These are phyloP conservation scores for Suillus luteus DNA, from an alignment of 768 basidiomycete species.

Conservation along the genomic window DNA sequence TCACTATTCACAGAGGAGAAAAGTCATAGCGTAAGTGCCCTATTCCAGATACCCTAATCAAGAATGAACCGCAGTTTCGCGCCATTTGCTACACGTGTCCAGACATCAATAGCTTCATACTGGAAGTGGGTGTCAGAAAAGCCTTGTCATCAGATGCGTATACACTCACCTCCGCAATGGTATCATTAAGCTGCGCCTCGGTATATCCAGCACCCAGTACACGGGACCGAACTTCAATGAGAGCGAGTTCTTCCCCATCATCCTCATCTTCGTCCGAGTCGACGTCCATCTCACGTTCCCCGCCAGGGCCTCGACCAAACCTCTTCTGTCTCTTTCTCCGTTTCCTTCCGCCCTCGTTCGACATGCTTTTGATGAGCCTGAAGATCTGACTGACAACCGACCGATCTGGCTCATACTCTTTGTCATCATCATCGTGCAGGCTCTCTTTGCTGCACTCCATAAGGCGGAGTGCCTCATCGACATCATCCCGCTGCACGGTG, in stretches of 20 bases:
- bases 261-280: slow-evolving; percentile 71
- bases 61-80: slow-evolving; percentile 75
- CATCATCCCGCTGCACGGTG: slow-evolving; percentile 80
- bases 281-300: slow-evolving; percentile 69
- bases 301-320: slow-evolving; percentile 67
- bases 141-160: slow-evolving; percentile 9
- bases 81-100: slow-evolving; percentile 80
- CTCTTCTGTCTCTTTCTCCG: slow-evolving; percentile 48
- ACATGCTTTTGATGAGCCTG: slow-evolving; percentile 89
- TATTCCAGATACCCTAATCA: slow-evolving; percentile 18
- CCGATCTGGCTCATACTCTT: slow-evolving; percentile 69
- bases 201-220: slow-evolving; percentile 88
- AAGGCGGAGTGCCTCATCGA: slow-evolving; percentile 93
- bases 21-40: background rate
- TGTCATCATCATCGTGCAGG: slow-evolving; percentile 77
- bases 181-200: slow-evolving; percentile 86
- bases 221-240: slow-evolving; percentile 87
- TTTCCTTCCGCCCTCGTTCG: slow-evolving; percentile 42
- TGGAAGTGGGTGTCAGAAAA: slow-evolving; percentile 34
- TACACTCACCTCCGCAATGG: slow-evolving; percentile 69
- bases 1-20: background rate
- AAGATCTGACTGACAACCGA: slow-evolving; percentile 85
- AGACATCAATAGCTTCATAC: slow-evolving; percentile 88
- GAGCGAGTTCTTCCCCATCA: slow-evolving; percentile 68
- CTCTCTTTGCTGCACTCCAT: slow-evolving; percentile 98